Percentiles rank a stretch among this genome's conserved stretches.
Conservation (phyloP, 192 early-diverging fungal species). For the Umbelopsis vinacea region DNA sequence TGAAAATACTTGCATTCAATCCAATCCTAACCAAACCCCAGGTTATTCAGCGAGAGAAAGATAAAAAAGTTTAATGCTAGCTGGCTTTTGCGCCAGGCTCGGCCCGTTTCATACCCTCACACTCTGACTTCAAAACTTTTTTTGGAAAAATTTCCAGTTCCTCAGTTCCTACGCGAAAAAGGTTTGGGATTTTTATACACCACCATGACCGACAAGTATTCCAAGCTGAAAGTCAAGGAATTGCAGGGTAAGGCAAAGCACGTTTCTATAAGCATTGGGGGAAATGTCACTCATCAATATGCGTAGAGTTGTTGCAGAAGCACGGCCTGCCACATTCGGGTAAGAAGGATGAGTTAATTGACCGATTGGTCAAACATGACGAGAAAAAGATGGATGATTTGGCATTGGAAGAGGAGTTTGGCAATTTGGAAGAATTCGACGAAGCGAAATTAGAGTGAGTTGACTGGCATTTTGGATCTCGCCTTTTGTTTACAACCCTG, state of each 20-base stretch:
- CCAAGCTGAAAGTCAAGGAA: conserved; percentile 55
- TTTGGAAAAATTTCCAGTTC: neutral
- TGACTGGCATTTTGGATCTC: neutral
- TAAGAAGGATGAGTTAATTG: conserved; percentile 70
- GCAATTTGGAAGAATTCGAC: conserved; percentile 42
- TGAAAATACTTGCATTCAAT: too few species aligned
- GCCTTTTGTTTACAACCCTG: too few species aligned
- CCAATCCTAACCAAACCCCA: too few species aligned
- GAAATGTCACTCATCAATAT: neutral
- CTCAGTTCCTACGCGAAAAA: neutral
- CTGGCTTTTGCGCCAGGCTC: too few species aligned
- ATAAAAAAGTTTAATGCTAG: too few species aligned
- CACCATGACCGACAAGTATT: conserved; percentile 39
- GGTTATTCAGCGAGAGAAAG: too few species aligned
- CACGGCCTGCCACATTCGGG: conserved; percentile 58
- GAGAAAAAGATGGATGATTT: conserved; percentile 45
- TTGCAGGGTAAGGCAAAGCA: conserved; percentile 42
- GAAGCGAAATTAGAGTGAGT: conserved; percentile 44
- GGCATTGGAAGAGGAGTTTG: conserved; percentile 35
- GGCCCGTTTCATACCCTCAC: neutral
- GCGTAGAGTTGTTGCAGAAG: conserved; percentile 53
- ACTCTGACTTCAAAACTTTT: neutral
- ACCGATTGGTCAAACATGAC: conserved; percentile 60
- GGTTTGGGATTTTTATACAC: neutral
- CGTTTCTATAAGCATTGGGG: neutral